phyloP scores from a whole-genome alignment of 2,329 filamentous ascomycete genomes.

The Ampelomyces quisqualis region DNA sequence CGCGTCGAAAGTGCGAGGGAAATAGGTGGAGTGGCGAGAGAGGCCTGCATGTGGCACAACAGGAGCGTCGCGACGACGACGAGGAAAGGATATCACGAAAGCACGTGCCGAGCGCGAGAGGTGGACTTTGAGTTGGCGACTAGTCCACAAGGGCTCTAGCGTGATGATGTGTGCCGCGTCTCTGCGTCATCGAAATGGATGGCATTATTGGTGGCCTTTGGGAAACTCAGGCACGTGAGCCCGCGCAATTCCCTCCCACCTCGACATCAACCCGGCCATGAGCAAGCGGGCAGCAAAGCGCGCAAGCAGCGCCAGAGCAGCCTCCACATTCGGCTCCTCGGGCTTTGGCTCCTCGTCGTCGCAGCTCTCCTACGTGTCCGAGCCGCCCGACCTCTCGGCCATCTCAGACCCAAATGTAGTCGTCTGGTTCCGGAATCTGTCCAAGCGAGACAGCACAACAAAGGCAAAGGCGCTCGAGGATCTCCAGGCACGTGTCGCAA shows the following conservation, averaged over 20 bases:
- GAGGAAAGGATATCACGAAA: not conserved
- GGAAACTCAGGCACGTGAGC: too few relatives aligned
- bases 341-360: constrained; percentile 47
- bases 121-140: not conserved
- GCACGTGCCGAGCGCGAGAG: not conserved
- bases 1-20: not conserved
- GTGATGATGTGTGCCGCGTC: not conserved
- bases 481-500: constrained; percentile 63
- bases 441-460: constrained; percentile 90
- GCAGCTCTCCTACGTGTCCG: constrained; percentile 81
- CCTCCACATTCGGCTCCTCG: constrained; percentile 46
- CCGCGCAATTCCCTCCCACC: constrained; percentile 1
- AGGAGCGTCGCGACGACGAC: not conserved
- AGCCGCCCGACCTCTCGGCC: constrained; percentile 75
- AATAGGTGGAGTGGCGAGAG: not conserved
- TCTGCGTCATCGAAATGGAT: not conserved
- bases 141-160: not conserved
- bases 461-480: constrained; percentile 91
- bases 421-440: constrained; percentile 87
- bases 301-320: constrained; percentile 63
- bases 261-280: constrained; percentile 43
- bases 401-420: constrained; percentile 80
- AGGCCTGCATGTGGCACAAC: not conserved
- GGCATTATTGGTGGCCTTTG: too few relatives aligned
- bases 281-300: constrained; percentile 63